Base-by-base conservation (phyloP, 2,329 filamentous ascomycete genomes). In the Didymella pomorum region DNA sequence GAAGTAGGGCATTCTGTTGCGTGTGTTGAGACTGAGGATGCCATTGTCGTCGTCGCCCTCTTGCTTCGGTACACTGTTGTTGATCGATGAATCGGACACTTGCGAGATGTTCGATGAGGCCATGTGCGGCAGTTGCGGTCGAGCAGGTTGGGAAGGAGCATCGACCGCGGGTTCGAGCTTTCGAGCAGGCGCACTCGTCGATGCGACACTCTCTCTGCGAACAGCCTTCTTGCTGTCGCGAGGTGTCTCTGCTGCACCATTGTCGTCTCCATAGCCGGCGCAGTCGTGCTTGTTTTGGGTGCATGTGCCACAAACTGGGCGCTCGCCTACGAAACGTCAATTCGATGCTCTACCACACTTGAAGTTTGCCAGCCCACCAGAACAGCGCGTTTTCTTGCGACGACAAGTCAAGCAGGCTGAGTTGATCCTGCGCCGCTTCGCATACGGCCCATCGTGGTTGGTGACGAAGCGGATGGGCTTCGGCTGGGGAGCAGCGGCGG, bases 1-100 rank as follows among this genome's bases (percentile, higher is more conserved):
- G 69, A 96, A 96, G 74, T 95, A 97, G 0, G 92, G 92, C 63
- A 96, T 91, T 52, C 89, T 85, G 70, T 89, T 85, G 81, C 73
- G 80, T 76, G 66, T 84, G 80, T 61, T 84, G 42, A 81, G 73
- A 65, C 75, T 81, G 52, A 78, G 58, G 18, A 60, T 41, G 23
- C 26, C 33, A n/a, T 52, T 47, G 20, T 56, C 61, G 20, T 55
- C 59, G 9, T 66, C 57, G 16, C 63, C 62, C 28, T 73, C 69
- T 9, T 56, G 61, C 60, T 67, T 70, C n/a, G 63, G 60, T 11
- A 63, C 60, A 33, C 59, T 58, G 53, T 45, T 37, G 56, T 44
- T 37, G 33, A 60, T 50, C 12, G 63, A 67, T 39, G 65, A 65
- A 49, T 71, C 67, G n/a, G 70, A 69, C 18, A 44, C 60, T 10